Percentiles rank a stretch among this genome's conserved stretches.
Conservation (phyloP, 2,329 filamentous ascomycete species). For the Tolypocladium ovalisporum region DNA sequence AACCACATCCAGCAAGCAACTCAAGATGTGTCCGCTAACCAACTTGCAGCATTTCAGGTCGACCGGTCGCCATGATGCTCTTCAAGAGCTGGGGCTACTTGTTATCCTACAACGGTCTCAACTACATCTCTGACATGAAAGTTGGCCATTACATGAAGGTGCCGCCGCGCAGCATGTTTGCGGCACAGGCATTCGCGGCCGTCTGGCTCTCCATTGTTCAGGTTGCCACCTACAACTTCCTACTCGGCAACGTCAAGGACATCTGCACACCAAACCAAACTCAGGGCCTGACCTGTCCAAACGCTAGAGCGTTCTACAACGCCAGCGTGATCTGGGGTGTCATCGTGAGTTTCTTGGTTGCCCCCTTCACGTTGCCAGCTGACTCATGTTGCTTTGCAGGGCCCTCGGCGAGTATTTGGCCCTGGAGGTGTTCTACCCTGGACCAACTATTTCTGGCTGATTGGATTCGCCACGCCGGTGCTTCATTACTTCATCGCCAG, state of each 20-base stretch:
- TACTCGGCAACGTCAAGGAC: constrained; percentile 34
- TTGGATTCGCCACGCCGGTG: constrained; percentile 36
- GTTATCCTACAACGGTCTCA: constrained; percentile 32
- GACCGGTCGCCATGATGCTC: constrained; percentile 36
- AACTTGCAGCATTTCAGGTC: constrained; percentile 22
- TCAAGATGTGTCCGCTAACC: background rate
- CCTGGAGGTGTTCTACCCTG: constrained; percentile 30
- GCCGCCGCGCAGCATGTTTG: constrained; percentile 37
- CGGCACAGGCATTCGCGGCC: constrained; percentile 28
- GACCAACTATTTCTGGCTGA: constrained; percentile 45
- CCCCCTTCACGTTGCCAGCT: background rate
- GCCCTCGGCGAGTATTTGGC: constrained; percentile 21
- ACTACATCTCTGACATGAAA: constrained; percentile 37
- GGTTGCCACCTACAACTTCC: constrained; percentile 25
- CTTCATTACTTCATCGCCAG: constrained; percentile 37
- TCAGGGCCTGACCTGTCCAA: constrained; percentile 44
- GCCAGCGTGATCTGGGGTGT: constrained; percentile 51
- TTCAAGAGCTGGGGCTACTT: constrained; percentile 38
- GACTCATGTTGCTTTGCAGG: constrained; percentile 11
- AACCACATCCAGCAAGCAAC: background rate
- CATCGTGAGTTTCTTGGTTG: constrained; percentile 19
- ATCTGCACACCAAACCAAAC: constrained; percentile 38
- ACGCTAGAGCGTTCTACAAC: constrained; percentile 48
- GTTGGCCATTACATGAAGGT: constrained; percentile 45
- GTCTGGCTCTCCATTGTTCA: constrained; percentile 28